Percentiles rank a stretch among this genome's conserved stretches.
phyloP scores from a whole-genome alignment of 1,284 basidiomycete genomes.

The Athelia sp. region DNA sequence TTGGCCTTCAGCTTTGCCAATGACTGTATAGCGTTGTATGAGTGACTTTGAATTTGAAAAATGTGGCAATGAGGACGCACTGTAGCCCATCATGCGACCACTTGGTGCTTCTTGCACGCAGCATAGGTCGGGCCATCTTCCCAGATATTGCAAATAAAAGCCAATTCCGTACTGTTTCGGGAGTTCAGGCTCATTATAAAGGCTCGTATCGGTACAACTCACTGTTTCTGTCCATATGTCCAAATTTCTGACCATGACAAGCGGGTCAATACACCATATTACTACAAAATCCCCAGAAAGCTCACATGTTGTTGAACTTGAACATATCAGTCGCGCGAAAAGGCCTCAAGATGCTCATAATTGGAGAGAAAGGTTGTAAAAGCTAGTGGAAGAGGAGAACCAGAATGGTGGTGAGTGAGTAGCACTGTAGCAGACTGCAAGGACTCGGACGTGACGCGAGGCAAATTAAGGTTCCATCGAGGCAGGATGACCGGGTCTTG shows the following conservation, averaged over 20 bases:
- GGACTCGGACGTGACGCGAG: too few species aligned
- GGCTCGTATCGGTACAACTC: slow-evolving; percentile 15
- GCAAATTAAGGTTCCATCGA: too few species aligned
- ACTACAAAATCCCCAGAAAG: slow-evolving; percentile 5
- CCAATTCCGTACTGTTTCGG: slow-evolving; percentile 67
- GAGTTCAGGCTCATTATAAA: background rate
- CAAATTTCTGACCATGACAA: slow-evolving; percentile 60
- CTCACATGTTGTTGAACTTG: slow-evolving; percentile 85
- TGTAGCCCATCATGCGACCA: slow-evolving; percentile 83
- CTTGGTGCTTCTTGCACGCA: slow-evolving; percentile 74
- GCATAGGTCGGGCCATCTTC: slow-evolving; percentile 88
- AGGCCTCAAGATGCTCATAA: slow-evolving; percentile 78
- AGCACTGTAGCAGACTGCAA: too few species aligned
- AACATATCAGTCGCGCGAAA: slow-evolving; percentile 87
- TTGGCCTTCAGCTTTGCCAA: slow-evolving; percentile 82
- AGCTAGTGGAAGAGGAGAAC: too few species aligned
- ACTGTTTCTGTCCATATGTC: slow-evolving; percentile 95
- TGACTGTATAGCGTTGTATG: too few species aligned
- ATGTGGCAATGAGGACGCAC: slow-evolving; percentile 36
- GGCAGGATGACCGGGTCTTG: too few species aligned
- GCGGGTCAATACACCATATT: slow-evolving; percentile 2
- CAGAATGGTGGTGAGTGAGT: too few species aligned
- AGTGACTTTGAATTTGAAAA: slow-evolving; percentile 2
- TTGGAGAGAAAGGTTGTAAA: too few species aligned
- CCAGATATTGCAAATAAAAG: slow-evolving; percentile 85